Conservation (phyloP, 169 alveolate species). For the Eimeria maxima region DNA sequence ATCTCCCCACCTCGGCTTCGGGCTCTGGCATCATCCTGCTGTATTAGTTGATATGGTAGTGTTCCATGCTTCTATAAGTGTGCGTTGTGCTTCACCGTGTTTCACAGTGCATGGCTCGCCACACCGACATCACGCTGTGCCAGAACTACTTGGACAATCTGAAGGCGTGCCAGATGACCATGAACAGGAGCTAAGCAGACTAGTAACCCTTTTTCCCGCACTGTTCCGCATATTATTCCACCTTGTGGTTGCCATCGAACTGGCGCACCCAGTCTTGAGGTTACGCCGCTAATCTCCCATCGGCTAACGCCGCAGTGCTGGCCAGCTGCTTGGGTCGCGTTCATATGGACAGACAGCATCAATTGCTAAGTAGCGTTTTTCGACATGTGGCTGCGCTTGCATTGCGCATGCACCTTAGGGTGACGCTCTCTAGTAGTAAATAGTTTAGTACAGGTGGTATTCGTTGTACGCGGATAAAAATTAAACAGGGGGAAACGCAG, state of each 20-base stretch:
- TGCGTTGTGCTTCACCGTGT: not conserved
- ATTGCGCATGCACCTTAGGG: not conserved
- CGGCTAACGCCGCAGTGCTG: constrained; percentile 40
- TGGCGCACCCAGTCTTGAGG: not conserved
- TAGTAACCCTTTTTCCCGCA: not conserved
- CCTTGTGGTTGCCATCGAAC: not conserved
- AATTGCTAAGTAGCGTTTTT: constrained; percentile 19
- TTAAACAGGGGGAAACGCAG: not conserved
- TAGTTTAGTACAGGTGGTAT: not conserved
- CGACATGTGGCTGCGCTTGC: not conserved
- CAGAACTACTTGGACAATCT: constrained; percentile 85
- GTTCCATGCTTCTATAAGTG: not conserved
- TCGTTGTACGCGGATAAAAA: not conserved
- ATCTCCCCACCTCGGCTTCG: too few relatives aligned
- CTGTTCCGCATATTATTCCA: not conserved
- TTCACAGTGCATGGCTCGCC: constrained; percentile 85
- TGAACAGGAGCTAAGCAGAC: constrained; percentile 16
- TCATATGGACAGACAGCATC: constrained; percentile 36
- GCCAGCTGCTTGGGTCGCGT: not conserved
- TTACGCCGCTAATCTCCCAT: not conserved
- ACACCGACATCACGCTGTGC: constrained; percentile 82
- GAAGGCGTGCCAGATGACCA: constrained; percentile 83
- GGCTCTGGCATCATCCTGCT: too few relatives aligned
- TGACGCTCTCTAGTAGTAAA: not conserved
- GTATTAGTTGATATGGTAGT: not conserved